Evolutionary conservation across 495 filamentous ascomycete genomes (phyloP).

Genomic region (Venustampulla echinocandica): DNA sequence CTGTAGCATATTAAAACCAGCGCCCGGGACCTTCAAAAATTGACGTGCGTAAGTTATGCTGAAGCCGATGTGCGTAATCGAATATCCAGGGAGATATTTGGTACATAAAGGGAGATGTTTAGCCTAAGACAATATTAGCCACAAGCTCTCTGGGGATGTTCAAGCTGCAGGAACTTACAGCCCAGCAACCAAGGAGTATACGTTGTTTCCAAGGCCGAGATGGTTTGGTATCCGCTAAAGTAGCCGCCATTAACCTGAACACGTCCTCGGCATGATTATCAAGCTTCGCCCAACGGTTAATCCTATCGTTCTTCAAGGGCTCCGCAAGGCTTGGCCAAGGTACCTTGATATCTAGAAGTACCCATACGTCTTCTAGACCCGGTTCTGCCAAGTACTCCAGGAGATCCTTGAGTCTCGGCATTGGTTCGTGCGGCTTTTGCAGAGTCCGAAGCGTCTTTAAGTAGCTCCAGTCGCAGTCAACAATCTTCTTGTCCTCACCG

Average conservation of each 20-base stretch:
- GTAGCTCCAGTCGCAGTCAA: conserved; percentile 67
- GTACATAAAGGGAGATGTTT: conserved; percentile 52
- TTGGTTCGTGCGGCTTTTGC: conserved; percentile 54
- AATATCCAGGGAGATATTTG: conserved; percentile 56
- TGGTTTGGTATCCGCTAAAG: conserved; percentile 44
- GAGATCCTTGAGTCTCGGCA: conserved; percentile 70
- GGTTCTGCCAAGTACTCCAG: conserved; percentile 59
- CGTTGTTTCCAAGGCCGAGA: conserved; percentile 57
- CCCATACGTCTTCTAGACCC: conserved; percentile 57
- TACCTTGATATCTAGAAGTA: conserved; percentile 86
- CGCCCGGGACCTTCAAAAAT: conserved; percentile 52
- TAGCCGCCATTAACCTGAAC: conserved; percentile 53
- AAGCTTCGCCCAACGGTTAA: conserved; percentile 29
- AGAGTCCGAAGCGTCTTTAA: conserved; percentile 59
- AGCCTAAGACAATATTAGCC: conserved; percentile 29
- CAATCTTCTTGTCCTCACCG: conserved; percentile 57
- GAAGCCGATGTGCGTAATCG: conserved; percentile 64
- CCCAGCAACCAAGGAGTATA: conserved; percentile 74
- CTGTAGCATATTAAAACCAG: conserved; percentile 70
- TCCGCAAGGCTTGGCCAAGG: not conserved
- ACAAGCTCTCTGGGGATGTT: not conserved
- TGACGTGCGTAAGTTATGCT: conserved; percentile 58
- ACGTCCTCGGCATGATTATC: conserved; percentile 64
- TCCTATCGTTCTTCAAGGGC: not conserved
- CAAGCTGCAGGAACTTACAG: conserved; percentile 32